Conservation (phyloP, 164 flowering plant species). For the Santalum album region DNA sequence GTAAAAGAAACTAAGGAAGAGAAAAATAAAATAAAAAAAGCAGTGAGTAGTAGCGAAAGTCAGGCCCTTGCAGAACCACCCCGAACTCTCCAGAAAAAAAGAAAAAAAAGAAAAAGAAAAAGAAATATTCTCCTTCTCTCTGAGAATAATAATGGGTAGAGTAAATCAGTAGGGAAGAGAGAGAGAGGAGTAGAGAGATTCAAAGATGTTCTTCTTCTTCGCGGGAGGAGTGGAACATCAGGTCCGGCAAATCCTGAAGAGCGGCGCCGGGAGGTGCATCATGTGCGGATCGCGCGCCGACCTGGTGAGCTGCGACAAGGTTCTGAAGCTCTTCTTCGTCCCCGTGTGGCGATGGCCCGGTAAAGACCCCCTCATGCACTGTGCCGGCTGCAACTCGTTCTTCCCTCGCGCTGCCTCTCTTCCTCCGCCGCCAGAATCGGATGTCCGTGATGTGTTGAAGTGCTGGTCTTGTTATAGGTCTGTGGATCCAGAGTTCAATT, state of each 20-base stretch:
- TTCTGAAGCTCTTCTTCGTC: conserved; percentile 68
- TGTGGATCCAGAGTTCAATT: conserved; percentile 55
- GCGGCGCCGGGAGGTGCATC: conserved; percentile 62
- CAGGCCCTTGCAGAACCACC: not conserved
- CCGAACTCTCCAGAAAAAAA: not conserved
- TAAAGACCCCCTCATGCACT: conserved; percentile 52
- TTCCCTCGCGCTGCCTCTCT: conserved; percentile 36
- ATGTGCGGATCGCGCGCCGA: conserved; percentile 67
- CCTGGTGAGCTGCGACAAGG: conserved; percentile 80
- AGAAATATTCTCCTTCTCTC: too few species aligned
- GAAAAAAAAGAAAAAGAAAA: too few species aligned
- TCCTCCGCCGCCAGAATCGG: conserved; percentile 17
- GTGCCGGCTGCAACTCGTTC: conserved; percentile 45
- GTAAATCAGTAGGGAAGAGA: not conserved
- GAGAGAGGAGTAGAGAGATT: not conserved
- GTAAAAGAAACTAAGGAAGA: too few species aligned
- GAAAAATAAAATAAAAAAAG: too few species aligned
- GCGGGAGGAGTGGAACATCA: conserved; percentile 79
- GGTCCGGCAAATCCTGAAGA: conserved; percentile 56
- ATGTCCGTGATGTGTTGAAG: conserved; percentile 18
- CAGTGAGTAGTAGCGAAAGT: too few species aligned
- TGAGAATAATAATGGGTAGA: too few species aligned
- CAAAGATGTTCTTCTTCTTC: conserved; percentile 78
- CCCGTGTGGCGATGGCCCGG: conserved; percentile 88
- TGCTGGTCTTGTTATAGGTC: conserved; percentile 51